Base-by-base conservation (phyloP, 2,329 filamentous ascomycete species). In the Penicillium glabrum region DNA sequence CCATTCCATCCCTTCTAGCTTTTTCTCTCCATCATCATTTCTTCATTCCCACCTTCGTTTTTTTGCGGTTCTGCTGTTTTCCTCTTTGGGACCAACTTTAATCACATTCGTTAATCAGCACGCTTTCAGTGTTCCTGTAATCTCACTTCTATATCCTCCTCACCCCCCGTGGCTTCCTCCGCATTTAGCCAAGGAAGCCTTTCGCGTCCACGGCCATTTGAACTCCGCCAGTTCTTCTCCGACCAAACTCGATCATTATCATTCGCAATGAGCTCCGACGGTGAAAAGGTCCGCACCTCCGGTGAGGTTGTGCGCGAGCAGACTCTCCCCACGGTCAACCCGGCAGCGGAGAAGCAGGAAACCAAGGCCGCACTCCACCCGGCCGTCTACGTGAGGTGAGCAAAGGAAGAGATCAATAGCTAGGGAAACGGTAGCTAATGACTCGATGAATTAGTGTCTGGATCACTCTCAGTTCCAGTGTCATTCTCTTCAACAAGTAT, bases 401-500 rank as follows among this genome's bases (percentile, higher is more conserved):
- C 13, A 37, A 14, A 24, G 10, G 6, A n/a, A n/a, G 7, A 26
- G 10, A 3, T 19, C 14, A 13, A 6, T 9, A 1, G 9, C 10
- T 9, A n/a, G 23, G 14, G 29, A 31, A 29, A 29, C 9, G 23
- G 10, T 24, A 24, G n/a, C 50, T 53, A 39, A 53, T 46, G 11
- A 45, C 21, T 11, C 9, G n/a, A 29, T 8, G n/a, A 13, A 45
- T 14, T 35, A 96, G 93, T 69, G 82, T 87, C 67, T 99, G 95
- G 95, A 98, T 99, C 72, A 81, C 87, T 58, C 83, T 97, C 75
- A 96, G 91, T 71, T 96, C 92, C 44, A 91, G 89, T 69, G 92
- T 98, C 72, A 99, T 99, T 75, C 83, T 99, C 61, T 98, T 97
- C 88, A 98, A 99, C 87, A 99, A 99, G 85, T 96, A 90, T 87